A percentile compares a stretch with the other conserved stretches of the same genome.
Evolutionary conservation across 2,329 filamentous ascomycete species (phyloP).

Genomic region (Coleophoma crateriformis): DNA sequence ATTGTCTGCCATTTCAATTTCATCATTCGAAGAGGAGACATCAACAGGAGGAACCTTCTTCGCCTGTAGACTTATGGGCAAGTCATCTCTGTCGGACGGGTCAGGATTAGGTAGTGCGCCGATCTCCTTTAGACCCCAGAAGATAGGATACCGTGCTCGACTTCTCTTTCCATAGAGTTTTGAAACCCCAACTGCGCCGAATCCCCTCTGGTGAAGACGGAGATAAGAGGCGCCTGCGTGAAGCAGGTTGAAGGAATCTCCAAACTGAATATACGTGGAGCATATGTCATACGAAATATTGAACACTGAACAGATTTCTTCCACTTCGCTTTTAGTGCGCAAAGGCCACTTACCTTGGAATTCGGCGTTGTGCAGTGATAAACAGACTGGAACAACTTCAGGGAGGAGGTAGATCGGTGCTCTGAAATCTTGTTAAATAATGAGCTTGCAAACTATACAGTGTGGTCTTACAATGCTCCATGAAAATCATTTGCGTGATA

Average conservation of each 20-base stretch:
- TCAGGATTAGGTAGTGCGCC: slow-evolving; percentile 63
- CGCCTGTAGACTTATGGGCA: too few species aligned
- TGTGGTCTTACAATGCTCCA: not conserved
- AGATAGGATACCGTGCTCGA: slow-evolving; percentile 61
- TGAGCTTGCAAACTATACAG: not conserved
- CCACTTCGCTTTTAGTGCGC: not conserved
- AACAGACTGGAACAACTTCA: not conserved
- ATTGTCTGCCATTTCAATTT: not conserved
- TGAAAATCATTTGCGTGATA: not conserved
- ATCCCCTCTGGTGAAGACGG: slow-evolving; percentile 61
- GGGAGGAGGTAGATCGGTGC: not conserved
- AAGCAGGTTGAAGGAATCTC: not conserved
- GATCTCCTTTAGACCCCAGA: slow-evolving; percentile 60
- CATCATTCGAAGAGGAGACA: slow-evolving; percentile 38
- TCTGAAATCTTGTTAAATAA: not conserved
- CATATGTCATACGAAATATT: not conserved
- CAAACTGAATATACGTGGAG: not conserved
- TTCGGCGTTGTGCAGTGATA: not conserved
- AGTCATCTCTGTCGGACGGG: slow-evolving; percentile 45
- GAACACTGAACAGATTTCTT: not conserved
- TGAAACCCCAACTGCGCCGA: slow-evolving; percentile 61
- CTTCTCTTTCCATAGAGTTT: slow-evolving; percentile 64
- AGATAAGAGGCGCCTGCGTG: slow-evolving; percentile 42
- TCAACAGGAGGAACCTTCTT: too few species aligned
- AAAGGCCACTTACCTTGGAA: not conserved